Percentiles rank a stretch among this genome's conserved stretches.
These are phyloP conservation scores for Kwoniella heveanensis DNA, from an alignment of 768 basidiomycete genomes.

Conservation along the genomic window DNA sequence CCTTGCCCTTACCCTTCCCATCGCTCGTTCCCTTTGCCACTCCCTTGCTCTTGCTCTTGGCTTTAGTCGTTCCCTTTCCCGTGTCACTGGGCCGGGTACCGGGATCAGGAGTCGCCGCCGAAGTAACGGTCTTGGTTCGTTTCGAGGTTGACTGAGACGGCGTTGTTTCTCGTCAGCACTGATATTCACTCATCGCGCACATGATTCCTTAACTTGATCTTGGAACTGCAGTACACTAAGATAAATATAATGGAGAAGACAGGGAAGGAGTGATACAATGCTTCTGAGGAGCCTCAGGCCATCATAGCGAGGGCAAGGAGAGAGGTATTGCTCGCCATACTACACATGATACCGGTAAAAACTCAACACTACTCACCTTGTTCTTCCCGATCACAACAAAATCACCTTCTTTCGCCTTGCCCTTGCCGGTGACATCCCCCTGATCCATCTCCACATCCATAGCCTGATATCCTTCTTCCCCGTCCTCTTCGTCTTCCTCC, in stretches of 20 bases:
- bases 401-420: conserved; percentile 5
- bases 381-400: not conserved
- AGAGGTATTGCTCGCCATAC: no score
- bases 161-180: no score
- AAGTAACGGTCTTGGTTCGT: not conserved
- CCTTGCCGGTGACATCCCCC: conserved; percentile 1
- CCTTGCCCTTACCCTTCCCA: not conserved
- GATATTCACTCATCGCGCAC: no score
- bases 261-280: no score
- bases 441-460: not conserved
- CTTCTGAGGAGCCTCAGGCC: no score
- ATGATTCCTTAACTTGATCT: no score
- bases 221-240: no score
- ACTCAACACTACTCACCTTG: not conserved
- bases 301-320: no score
- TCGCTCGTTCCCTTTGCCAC: no score
- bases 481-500: conserved; percentile 6
- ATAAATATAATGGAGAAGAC: no score
- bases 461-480: not conserved
- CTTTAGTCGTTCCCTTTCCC: not conserved
- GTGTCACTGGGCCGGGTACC: not conserved
- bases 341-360: no score
- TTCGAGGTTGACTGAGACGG: not conserved
- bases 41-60: not conserved
- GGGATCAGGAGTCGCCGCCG: not conserved